A percentile compares a stretch with the other conserved stretches of the same genome.
phyloP scores from a whole-genome alignment of 352 stramenopile genomes.

The Pelagophyceae sp. region DNA sequence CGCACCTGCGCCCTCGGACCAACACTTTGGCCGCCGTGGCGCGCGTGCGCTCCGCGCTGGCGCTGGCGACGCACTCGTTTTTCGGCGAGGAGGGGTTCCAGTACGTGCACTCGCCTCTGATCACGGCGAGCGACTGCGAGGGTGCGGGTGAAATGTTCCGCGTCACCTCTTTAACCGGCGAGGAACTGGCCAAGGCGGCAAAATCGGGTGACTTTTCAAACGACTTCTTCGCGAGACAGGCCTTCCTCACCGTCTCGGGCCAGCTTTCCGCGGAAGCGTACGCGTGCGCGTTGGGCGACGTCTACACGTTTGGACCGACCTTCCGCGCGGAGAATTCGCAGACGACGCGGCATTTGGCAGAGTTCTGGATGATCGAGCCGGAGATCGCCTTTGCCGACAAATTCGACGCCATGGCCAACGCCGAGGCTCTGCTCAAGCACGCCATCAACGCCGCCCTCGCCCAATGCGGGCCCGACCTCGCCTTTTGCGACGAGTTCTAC shows the following conservation, averaged over 20 bases:
- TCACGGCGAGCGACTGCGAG: slow-evolving; percentile 95
- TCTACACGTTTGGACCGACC: slow-evolving; percentile 98
- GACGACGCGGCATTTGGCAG: slow-evolving; percentile 86
- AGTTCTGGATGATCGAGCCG: slow-evolving; percentile 97
- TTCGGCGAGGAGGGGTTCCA: slow-evolving; percentile 69
- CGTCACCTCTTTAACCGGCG: slow-evolving; percentile 67
- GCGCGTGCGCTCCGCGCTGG: slow-evolving; percentile 79
- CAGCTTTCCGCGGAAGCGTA: slow-evolving; percentile 93
- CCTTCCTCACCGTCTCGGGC: slow-evolving; percentile 64
- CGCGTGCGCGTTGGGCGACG: slow-evolving; percentile 86
- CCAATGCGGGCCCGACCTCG: slow-evolving; percentile 74
- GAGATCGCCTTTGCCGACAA: slow-evolving; percentile 72
- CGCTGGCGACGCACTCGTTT: slow-evolving; percentile 60
- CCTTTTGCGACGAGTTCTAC: slow-evolving; percentile 84
- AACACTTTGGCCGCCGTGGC: slow-evolving; percentile 91
- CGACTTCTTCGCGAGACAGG: slow-evolving; percentile 86
- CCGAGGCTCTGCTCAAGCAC: slow-evolving; percentile 78
- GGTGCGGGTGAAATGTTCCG: slow-evolving; percentile 95
- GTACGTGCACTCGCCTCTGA: slow-evolving; percentile 87
- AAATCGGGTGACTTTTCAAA: slow-evolving; percentile 60
- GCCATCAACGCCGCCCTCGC: slow-evolving; percentile 66
- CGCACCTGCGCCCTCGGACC: slow-evolving; percentile 86
- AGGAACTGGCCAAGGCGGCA: slow-evolving; percentile 36
- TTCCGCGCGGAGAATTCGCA: slow-evolving; percentile 98
- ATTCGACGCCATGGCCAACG: slow-evolving; percentile 79